These are phyloP conservation scores for Daldinia decipiens DNA, from an alignment of 495 filamentous ascomycete species.

Conservation along the genomic window DNA sequence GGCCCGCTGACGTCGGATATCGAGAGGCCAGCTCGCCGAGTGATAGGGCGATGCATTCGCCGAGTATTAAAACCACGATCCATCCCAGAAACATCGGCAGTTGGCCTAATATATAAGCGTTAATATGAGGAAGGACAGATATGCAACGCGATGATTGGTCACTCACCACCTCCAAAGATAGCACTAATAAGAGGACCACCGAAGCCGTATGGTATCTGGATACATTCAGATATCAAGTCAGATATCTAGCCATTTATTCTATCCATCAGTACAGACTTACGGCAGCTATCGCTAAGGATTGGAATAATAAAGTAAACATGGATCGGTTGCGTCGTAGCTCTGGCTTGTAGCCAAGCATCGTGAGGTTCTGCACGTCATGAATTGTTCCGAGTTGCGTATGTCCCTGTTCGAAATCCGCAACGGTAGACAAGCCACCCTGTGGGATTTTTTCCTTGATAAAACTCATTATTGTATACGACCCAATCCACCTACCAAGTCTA, in stretches of 20 bases:
- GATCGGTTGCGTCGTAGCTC: constrained; percentile 64
- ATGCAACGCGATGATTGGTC: background rate
- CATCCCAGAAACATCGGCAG: constrained; percentile 56
- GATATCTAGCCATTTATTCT: constrained; percentile 23
- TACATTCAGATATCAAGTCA: background rate
- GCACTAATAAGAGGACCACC: constrained; percentile 53
- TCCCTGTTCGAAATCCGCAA: constrained; percentile 27
- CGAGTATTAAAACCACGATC: constrained; percentile 64
- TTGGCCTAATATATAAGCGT: constrained; percentile 28
- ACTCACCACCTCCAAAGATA: constrained; percentile 53
- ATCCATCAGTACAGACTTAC: constrained; percentile 44
- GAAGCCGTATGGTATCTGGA: constrained; percentile 54
- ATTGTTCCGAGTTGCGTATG: constrained; percentile 48
- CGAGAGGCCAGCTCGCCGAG: constrained; percentile 68
- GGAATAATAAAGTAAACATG: constrained; percentile 55
- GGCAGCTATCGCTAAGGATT: constrained; percentile 56
- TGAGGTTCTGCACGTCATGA: constrained; percentile 62
- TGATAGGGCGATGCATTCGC: constrained; percentile 63
- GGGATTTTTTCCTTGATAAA: constrained; percentile 35
- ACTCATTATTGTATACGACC: constrained; percentile 17
- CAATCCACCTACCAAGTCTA: background rate
- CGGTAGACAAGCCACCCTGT: constrained; percentile 2
- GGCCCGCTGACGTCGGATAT: constrained; percentile 65
- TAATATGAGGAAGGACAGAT: constrained; percentile 3
- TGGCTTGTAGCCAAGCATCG: constrained; percentile 69